These are phyloP conservation scores for Arabidopsis arenosa DNA, from an alignment of 345 rosid genomes.

Conservation along the genomic window DNA sequence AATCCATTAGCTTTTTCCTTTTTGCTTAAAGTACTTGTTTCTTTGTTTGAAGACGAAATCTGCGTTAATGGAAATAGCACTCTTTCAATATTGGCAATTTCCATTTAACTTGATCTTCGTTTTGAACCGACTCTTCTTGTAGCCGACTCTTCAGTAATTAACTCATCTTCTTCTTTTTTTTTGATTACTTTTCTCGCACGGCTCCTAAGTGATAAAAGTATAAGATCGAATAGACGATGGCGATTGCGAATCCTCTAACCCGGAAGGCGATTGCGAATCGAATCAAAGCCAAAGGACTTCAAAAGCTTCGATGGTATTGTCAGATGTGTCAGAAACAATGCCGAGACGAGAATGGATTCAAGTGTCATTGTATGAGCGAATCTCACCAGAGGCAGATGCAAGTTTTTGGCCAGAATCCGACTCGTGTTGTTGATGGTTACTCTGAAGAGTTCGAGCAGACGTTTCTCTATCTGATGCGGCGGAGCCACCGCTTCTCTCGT, in stretches of 20 bases:
- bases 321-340: conserved; percentile 99
- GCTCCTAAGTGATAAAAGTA: too few species aligned
- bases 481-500: conserved; percentile 90
- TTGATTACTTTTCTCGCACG: too few species aligned
- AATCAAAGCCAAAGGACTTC: conserved; percentile 93
- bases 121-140: too few species aligned
- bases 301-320: conserved; percentile 97
- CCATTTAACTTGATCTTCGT: too few species aligned
- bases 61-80: too few species aligned
- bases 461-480: conserved; percentile 79
- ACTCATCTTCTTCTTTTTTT: too few species aligned
- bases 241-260: conserved; percentile 44
- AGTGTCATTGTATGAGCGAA: conserved; percentile 98
- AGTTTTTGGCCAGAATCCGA: conserved; percentile 81
- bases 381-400: conserved; percentile 97
- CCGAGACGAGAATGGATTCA: conserved; percentile 97
- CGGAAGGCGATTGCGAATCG: conserved; percentile 92
- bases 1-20: too few species aligned
- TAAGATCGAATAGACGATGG: too few species aligned
- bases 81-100: too few species aligned
- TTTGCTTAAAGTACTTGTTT: too few species aligned
- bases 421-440: conserved; percentile 81
- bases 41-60: too few species aligned
- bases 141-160: too few species aligned
- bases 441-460: conserved; percentile 79